Evolutionary conservation across 192 early-diverging fungal species (phyloP), one percentile per base, ranked within the genome.

Genomic region (Podila horticola): DNA sequence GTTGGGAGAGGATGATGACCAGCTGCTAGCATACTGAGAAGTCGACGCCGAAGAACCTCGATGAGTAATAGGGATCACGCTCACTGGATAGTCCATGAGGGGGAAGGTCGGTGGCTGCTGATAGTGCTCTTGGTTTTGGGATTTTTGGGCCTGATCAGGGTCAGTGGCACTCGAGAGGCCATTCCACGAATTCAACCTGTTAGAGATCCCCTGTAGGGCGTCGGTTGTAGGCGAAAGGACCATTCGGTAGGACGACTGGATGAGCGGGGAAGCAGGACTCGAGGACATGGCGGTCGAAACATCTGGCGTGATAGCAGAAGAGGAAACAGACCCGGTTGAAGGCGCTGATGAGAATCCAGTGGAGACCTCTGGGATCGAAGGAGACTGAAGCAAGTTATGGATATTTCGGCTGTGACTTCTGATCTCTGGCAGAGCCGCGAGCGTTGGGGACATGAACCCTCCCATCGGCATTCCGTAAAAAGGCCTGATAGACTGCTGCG

Each of bases 401-500:
- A 24, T 61, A 17, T 61, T 24, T 30, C 17, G 22, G 17, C 8
- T 30, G 2, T 24, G 17, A 8, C 70, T 63, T 38, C 41, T 73
- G 41, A 81, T 65, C 36, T 65, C 61, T 5, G 77, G 77, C 31
- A 81, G 22, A 10, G 34, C 22, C n/a, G 72, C 71, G n/a, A 81
- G 24, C 20, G 71, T 50, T 11, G 77, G 77, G 0, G 70, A 55
- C 71, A 81, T 73, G 62, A 81, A 81, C 12, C 77, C 77, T 6
- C 77, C 77, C 71, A 81, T 67, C 0, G 77, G 77, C 71, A 81
- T 69, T 10, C 77, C 77, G 26, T 69, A 81, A 19, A 81, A 81
- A 3, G 77, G 77, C 30, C 77, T 50, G 17, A 69, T 41, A 33
- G 41, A 31, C 4, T 65, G 62, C 20, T 63, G 30, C 4, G 52